Base-by-base conservation (phyloP, 495 filamentous ascomycete genomes). In the Podospora tetraspora region DNA sequence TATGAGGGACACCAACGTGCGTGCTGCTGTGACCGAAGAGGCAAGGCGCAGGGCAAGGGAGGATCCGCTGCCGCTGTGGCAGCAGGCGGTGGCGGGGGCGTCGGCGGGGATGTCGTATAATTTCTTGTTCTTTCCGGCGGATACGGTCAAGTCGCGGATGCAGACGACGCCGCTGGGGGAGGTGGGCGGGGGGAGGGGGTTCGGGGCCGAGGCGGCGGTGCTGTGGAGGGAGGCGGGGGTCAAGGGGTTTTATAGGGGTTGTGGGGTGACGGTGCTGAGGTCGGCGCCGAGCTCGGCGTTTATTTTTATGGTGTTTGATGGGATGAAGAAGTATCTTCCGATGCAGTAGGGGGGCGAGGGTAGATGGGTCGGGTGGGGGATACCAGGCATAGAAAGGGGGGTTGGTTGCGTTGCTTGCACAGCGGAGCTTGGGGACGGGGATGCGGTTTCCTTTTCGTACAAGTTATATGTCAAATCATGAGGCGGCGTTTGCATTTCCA, bases 71-170 rank as follows among this genome's bases (percentile, higher is more conserved):
- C 88, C 87, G 23, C 71, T 96, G n/a, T 87, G 87, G 78, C 92
- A 96, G 74, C 91, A 95, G 77, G 88, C 95, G 72, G 78, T 92
- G 11, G 91, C 92, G 16, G 93, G 93, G n/a, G 93, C 93, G n/a
- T 83, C 88, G 16, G 93, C 94, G 22, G 95, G 95, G 59, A 91
- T 98, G 81, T 88, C 86, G 64, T 99, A 98, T 76, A 99, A 98
- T 73, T 97, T 98, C 73, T 76, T 97, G 29, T 97, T 97, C 82
- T 99, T 94, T 78, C 95, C 95, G 0, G 95, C 96, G 57, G 95
- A 99, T 75, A 97, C 95, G 1, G 90, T 99, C 81, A 99, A 99
- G 77, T 93, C 90, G 11, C 87, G 94, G 8, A 96, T 99, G 89
- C 95, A 99, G 78, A 98, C 96, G 0, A 87, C 90, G 60, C 90